Evolutionary conservation across 192 early-diverging fungal species (phyloP).

Genomic region (Podila minutissima): DNA sequence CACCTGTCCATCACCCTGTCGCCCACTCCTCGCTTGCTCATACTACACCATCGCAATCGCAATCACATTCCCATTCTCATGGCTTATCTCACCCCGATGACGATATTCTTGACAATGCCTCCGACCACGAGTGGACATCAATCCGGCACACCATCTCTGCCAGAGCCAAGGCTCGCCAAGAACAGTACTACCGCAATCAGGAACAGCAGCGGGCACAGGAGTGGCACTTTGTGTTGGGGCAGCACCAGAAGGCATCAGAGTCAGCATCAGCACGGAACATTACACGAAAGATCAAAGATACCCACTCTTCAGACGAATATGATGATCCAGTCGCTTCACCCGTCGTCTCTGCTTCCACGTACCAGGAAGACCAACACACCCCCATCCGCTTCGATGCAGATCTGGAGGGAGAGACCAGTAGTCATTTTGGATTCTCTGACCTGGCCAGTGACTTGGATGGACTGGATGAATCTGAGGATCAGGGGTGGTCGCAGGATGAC

Average conservation of each 20-base stretch:
- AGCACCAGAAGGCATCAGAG: conserved; percentile 1
- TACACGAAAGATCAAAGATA: no score
- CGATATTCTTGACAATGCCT: conserved; percentile 6
- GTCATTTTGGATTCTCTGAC: conserved; percentile 13
- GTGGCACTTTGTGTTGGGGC: conserved; percentile 26
- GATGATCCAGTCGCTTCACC: background rate
- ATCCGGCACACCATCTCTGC: conserved; percentile 12
- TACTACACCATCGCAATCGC: background rate
- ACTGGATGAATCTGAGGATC: conserved; percentile 19
- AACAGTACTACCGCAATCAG: conserved; percentile 11
- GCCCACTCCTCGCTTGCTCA: background rate
- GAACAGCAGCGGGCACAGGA: conserved; percentile 26
- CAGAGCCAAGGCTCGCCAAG: conserved; percentile 16
- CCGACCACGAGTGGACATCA: conserved; percentile 30
- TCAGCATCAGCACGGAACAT: background rate
- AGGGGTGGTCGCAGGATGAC: conserved; percentile 35
- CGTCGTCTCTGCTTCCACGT: background rate
- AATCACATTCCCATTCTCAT: background rate
- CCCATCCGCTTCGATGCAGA: background rate
- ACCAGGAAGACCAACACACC: background rate
- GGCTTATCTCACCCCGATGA: conserved; percentile 7
- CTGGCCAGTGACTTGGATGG: conserved; percentile 16
- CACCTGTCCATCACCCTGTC: background rate
- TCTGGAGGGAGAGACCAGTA: background rate
- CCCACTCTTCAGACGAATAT: background rate